Percentiles rank a stretch among this genome's conserved stretches.
These are phyloP conservation scores for Caryopteris hybrid DNA, from an alignment of 305 asterid species.

Conservation along the genomic window DNA sequence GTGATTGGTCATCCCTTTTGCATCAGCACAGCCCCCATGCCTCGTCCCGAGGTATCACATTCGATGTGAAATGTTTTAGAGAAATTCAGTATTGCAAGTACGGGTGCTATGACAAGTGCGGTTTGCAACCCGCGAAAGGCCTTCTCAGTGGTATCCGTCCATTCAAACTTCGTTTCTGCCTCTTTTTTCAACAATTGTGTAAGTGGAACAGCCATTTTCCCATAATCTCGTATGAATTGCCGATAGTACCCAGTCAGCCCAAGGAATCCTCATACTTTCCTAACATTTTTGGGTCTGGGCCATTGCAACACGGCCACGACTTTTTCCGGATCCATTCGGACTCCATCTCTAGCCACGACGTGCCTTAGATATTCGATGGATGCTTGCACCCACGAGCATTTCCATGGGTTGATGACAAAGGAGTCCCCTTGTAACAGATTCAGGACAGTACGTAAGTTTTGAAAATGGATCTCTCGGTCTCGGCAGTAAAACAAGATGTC, in stretches of 20 bases:
- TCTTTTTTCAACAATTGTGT: background rate
- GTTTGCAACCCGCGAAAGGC: no score
- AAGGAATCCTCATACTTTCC: background rate
- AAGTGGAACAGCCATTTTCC: background rate
- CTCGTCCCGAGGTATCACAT: background rate
- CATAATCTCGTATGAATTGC: background rate
- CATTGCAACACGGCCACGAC: background rate
- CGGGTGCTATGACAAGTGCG: no score
- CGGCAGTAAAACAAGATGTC: background rate
- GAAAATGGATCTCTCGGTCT: background rate
- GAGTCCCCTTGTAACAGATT: background rate
- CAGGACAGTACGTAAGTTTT: background rate
- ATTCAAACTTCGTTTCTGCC: background rate
- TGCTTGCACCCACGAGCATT: background rate
- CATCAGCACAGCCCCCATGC: background rate
- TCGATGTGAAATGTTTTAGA: background rate
- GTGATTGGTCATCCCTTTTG: background rate
- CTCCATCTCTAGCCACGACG: no score
- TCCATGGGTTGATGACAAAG: background rate
- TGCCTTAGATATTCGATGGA: no score
- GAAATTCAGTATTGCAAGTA: background rate
- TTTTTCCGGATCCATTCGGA: no score
- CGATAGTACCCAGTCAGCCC: background rate
- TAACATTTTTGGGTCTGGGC: background rate
- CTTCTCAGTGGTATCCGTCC: no score